Conservation (phyloP, 2,329 filamentous ascomycete genomes). For the Hypoxylon sp. region DNA sequence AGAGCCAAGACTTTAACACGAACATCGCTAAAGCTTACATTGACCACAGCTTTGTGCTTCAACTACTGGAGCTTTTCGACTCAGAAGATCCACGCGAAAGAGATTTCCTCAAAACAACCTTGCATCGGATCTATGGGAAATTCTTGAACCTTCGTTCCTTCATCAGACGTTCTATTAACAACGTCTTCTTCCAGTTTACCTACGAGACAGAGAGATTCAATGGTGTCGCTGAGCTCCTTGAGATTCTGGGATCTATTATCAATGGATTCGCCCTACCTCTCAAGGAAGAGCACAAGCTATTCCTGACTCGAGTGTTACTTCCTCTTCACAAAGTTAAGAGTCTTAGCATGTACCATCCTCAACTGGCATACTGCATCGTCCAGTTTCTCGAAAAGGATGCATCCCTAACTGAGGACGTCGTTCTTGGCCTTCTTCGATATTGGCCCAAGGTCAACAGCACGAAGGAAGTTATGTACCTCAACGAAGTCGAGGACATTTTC, state of each 20-base stretch:
- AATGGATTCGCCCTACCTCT: slow-evolving; percentile 97
- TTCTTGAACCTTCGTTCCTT: slow-evolving; percentile 98
- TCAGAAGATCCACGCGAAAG: slow-evolving; percentile 97
- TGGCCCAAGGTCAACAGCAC: slow-evolving; percentile 99
- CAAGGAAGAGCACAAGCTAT: slow-evolving; percentile 99
- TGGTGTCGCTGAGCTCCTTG: slow-evolving; percentile 94
- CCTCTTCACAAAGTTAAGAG: slow-evolving; percentile 99
- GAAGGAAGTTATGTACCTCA: slow-evolving; percentile 99
- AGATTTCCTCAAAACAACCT: slow-evolving; percentile 97
- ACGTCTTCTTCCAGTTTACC: slow-evolving; percentile 99
- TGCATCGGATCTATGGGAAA: slow-evolving; percentile 98
- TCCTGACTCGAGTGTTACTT: slow-evolving; percentile 91
- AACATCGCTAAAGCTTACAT: slow-evolving; percentile 99
- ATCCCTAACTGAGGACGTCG: slow-evolving; percentile 96
- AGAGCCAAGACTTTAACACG: slow-evolving; percentile 99
- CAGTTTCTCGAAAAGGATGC: slow-evolving; percentile 99
- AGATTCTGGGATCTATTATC: slow-evolving; percentile 98
- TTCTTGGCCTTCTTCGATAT: slow-evolving; percentile 92
- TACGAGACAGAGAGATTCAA: slow-evolving; percentile 99
- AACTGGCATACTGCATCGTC: slow-evolving; percentile 98
- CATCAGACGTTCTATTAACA: slow-evolving; percentile 98
- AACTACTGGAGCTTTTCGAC: slow-evolving; percentile 97
- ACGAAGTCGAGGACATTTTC: slow-evolving; percentile 99
- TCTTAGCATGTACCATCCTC: slow-evolving; percentile 99
- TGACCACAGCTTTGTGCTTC: slow-evolving; percentile 96